Percentiles rank a stretch among this genome's conserved stretches.
phyloP scores from a whole-genome alignment of 2,329 filamentous ascomycete genomes.

The Apiospora kogelbergensis region DNA sequence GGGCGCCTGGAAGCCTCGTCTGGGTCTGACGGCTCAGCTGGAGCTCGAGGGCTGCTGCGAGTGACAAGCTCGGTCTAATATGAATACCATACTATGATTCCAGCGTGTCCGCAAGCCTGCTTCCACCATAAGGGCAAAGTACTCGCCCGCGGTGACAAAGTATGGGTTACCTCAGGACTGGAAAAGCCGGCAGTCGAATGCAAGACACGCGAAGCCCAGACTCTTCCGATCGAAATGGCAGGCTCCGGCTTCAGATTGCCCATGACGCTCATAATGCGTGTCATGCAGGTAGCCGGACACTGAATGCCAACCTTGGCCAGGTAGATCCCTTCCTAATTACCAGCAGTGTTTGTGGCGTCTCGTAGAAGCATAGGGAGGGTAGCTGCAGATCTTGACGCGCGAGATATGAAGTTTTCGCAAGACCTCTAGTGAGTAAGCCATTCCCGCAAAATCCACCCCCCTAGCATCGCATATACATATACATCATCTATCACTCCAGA shows the following conservation, averaged over 20 bases:
- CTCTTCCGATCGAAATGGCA: slow-evolving; percentile 18
- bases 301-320: slow-evolving; percentile 34
- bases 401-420: slow-evolving; percentile 34
- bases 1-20: neutral
- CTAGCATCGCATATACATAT: neutral
- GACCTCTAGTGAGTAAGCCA: slow-evolving; percentile 1
- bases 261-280: slow-evolving; percentile 31
- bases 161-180: slow-evolving; percentile 1
- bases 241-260: slow-evolving; percentile 16
- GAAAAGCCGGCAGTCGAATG: neutral
- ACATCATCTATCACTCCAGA: neutral
- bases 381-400: slow-evolving; percentile 47
- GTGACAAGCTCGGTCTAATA: neutral
- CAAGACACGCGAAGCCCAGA: neutral
- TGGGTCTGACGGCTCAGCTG: neutral
- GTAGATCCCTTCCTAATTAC: slow-evolving; percentile 40
- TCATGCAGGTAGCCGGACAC: slow-evolving; percentile 42
- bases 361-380: slow-evolving; percentile 46
- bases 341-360: slow-evolving; percentile 47
- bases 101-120: neutral
- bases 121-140: neutral
- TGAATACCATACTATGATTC: neutral
- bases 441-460: neutral
- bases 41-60: neutral
- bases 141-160: slow-evolving; percentile 1